Evolutionary conservation across 352 stramenopile genomes (phyloP).

Genomic region (Phytophthora rubi): DNA sequence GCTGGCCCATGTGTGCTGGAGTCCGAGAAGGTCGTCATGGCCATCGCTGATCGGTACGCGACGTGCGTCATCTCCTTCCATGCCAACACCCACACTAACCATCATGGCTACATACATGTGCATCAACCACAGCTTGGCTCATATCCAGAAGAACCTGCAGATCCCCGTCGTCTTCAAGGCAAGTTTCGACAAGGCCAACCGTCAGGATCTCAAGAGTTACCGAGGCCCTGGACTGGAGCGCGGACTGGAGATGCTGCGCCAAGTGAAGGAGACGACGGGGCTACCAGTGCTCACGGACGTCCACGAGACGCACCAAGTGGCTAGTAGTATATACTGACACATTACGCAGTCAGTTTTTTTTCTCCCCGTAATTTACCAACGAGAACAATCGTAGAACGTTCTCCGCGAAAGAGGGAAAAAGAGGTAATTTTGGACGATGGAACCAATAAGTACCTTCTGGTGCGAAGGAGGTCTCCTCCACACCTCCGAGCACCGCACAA

Average conservation of each 20-base stretch:
- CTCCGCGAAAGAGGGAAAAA: too few species aligned
- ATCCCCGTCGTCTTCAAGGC: slow-evolving; percentile 91
- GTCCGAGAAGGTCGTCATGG: slow-evolving; percentile 69
- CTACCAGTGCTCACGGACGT: slow-evolving; percentile 87
- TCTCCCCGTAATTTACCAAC: too few species aligned
- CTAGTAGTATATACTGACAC: not conserved
- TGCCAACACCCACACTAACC: too few species aligned
- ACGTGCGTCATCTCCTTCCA: not conserved
- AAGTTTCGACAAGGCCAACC: slow-evolving; percentile 92
- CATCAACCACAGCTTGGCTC: slow-evolving; percentile 47
- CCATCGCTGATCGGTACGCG: slow-evolving; percentile 66
- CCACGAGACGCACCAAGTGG: slow-evolving; percentile 87
- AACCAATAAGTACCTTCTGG: too few species aligned
- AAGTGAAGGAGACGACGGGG: slow-evolving; percentile 74
- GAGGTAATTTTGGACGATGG: too few species aligned
- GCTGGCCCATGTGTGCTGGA: slow-evolving; percentile 84
- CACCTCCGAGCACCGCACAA: too few species aligned
- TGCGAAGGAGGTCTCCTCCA: too few species aligned
- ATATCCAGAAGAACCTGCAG: slow-evolving; percentile 56
- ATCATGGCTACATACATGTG: slow-evolving; percentile 5
- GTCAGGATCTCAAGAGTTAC: slow-evolving; percentile 82
- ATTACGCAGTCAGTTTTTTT: too few species aligned
- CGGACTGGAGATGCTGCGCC: slow-evolving; percentile 75
- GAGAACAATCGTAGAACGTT: too few species aligned
- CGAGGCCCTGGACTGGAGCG: slow-evolving; percentile 73